Base-by-base conservation (phyloP, 2,329 filamentous ascomycete species). In the Phoma herbarum region DNA sequence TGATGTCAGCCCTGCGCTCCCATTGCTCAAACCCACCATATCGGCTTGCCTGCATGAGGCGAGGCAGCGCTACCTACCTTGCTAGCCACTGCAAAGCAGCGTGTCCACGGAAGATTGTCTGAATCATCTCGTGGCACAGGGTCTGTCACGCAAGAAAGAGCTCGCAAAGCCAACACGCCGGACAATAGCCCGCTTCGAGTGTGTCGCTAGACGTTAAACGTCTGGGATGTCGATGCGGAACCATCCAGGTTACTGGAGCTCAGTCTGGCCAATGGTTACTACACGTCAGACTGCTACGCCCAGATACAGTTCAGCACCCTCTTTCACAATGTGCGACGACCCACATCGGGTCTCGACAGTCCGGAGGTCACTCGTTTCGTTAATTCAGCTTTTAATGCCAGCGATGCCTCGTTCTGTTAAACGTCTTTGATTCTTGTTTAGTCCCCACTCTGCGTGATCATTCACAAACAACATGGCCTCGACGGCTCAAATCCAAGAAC, bases 171-270 rank as follows among this genome's bases (percentile, higher is more conserved):
- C 49, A 37, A 22, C 20, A 26, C 61, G 50, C 49, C 58, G 62
- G 67, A 58, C 46, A 47, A 64, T 56, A 10, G 23, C 45, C 61
- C 41, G 37, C 45, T 20, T 54, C 44, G 22, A 47, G 18, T 60
- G 33, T 57, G 43, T 61, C 47, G 49, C 52, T 65, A 55, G 42
- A 74, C 68, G 37, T 59, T 28, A 59, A 60, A 62, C 60, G 66
- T 70, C 64, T 72, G 64, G 66, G 60, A 46, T 62, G 33, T 42
- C 56, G 45, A 57, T 52, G 44, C 52, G 56, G 56, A 67, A 65
- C 58, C 35, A 60, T 62, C 52, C 57, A 64, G 39, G 61, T 65
- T 49, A 47, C 57, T 49, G 55, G 31, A 44, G 39, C 16, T 11
- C 18, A 35, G 5, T n/a, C 9, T 23, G 33, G 5, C 67, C 67